These are phyloP conservation scores for Didymella segeticola DNA, from an alignment of 2,329 filamentous ascomycete genomes.

Conservation along the genomic window DNA sequence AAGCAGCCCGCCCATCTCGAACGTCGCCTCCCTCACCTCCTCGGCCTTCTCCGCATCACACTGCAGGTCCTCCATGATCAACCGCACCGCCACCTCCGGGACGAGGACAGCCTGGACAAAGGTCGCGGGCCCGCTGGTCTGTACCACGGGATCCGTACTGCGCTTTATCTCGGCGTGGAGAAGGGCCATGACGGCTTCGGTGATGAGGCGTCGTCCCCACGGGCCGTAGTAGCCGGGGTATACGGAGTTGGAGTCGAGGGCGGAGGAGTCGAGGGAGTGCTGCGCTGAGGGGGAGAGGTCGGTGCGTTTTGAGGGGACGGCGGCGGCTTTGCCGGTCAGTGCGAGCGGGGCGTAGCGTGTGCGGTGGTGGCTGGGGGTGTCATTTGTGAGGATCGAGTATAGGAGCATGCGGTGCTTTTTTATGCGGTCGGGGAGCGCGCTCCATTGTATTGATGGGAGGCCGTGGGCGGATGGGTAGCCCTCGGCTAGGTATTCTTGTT, in stretches of 20 bases:
- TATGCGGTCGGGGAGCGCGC: constrained; percentile 65
- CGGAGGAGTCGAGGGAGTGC: constrained; percentile 36
- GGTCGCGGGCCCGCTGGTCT: constrained; percentile 36
- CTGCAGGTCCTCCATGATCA: constrained; percentile 65
- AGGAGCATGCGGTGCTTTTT: constrained; percentile 63
- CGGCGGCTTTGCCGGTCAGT: constrained; percentile 34
- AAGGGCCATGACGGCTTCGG: constrained; percentile 50
- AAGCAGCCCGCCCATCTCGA: constrained; percentile 69
- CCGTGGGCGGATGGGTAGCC: constrained; percentile 35
- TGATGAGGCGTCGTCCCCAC: constrained; percentile 74
- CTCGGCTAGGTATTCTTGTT: constrained; percentile 56
- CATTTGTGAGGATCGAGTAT: constrained; percentile 65
- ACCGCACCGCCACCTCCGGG: constrained; percentile 66
- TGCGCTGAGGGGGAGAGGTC: constrained; percentile 52
- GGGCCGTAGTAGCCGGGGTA: constrained; percentile 80
- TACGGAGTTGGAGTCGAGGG: constrained; percentile 26
- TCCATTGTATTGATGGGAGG: constrained; percentile 78
- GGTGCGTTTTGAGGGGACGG: constrained; percentile 44
- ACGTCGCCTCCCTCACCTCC: constrained; percentile 70
- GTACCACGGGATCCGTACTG: constrained; percentile 39
- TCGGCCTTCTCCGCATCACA: constrained; percentile 55
- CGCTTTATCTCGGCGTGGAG: constrained; percentile 38
- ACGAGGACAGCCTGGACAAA: constrained; percentile 65
- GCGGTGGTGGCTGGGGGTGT: constrained; percentile 21
- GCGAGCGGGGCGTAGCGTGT: constrained; percentile 31